phyloP scores from a whole-genome alignment of 352 stramenopile species.

The Paralagenidium karlingii region DNA sequence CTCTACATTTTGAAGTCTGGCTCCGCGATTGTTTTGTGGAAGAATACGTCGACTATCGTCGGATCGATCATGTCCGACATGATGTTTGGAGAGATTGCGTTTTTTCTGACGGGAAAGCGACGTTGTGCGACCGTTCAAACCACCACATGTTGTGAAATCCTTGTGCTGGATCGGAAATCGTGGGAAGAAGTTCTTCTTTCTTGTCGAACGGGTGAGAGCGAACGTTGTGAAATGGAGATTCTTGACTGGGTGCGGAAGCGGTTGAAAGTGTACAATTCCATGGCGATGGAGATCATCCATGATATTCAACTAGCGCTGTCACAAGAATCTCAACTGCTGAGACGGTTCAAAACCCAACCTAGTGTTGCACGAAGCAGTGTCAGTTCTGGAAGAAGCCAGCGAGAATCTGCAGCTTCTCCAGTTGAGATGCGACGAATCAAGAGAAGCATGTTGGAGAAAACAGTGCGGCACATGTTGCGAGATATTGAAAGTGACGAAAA shows the following conservation, averaged over 20 bases:
- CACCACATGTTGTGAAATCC: constrained; percentile 42
- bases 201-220: constrained; percentile 22
- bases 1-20: constrained; percentile 61
- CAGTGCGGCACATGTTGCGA: no score
- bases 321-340: no score
- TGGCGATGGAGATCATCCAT: constrained; percentile 61
- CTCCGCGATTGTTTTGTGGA: constrained; percentile 50
- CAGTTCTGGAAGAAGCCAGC: no score
- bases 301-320: constrained; percentile 12
- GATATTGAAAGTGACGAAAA: no score
- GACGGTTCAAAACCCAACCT: no score
- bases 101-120: constrained; percentile 44
- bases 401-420: no score
- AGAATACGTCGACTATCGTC: constrained; percentile 44
- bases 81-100: constrained; percentile 65
- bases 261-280: constrained; percentile 55
- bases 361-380: no score
- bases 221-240: constrained; percentile 20
- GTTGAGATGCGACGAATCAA: no score
- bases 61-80: constrained; percentile 34
- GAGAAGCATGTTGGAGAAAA: no score
- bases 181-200: constrained; percentile 37
- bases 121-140: constrained; percentile 56
- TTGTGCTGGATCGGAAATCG: constrained; percentile 29
- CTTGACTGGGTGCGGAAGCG: constrained; percentile 45